Evolutionary conservation across 768 basidiomycete species (phyloP).

Genomic region (Serendipita vermifera): DNA sequence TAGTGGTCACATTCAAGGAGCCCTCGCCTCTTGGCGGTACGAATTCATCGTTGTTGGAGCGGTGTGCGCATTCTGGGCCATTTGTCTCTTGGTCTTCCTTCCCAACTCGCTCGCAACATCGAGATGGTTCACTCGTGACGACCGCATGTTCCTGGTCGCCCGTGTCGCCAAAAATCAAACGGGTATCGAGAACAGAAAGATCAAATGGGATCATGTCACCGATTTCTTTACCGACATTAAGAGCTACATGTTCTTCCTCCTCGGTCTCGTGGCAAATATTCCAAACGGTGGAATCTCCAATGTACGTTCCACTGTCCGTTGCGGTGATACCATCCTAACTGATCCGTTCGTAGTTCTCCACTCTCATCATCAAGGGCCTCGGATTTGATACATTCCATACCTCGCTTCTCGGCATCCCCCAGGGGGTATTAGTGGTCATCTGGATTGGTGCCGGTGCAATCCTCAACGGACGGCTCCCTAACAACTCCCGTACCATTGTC

Average conservation of each 20-base stretch:
- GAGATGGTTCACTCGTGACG: conserved; percentile 23
- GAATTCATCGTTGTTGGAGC: conserved; percentile 27
- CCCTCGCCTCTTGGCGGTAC: conserved; percentile 24
- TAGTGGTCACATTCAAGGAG: conserved; percentile 20
- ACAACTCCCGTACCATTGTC: conserved; percentile 18
- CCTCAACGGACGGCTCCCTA: conserved; percentile 21
- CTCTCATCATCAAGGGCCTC: conserved; percentile 23
- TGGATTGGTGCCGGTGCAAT: conserved; percentile 22
- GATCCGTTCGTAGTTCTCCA: conserved; percentile 22
- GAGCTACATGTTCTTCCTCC: conserved; percentile 23
- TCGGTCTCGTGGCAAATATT: conserved; percentile 23
- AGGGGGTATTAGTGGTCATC: conserved; percentile 23
- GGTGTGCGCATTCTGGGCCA: conserved; percentile 22
- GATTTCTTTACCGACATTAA: conserved; percentile 24
- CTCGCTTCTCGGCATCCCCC: conserved; percentile 24
- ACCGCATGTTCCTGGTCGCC: conserved; percentile 25
- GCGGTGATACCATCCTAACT: conserved; percentile 22
- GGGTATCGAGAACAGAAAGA: conserved; percentile 22
- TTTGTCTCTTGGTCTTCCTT: conserved; percentile 21
- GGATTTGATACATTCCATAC: conserved; percentile 24
- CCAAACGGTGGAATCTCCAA: conserved; percentile 23
- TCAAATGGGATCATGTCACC: conserved; percentile 23
- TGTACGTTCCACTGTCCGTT: neutral
- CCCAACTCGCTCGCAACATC: conserved; percentile 24
- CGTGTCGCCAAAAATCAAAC: conserved; percentile 25